Conservation (phyloP, 1,284 basidiomycete genomes). For the Boletus subluridellus region DNA sequence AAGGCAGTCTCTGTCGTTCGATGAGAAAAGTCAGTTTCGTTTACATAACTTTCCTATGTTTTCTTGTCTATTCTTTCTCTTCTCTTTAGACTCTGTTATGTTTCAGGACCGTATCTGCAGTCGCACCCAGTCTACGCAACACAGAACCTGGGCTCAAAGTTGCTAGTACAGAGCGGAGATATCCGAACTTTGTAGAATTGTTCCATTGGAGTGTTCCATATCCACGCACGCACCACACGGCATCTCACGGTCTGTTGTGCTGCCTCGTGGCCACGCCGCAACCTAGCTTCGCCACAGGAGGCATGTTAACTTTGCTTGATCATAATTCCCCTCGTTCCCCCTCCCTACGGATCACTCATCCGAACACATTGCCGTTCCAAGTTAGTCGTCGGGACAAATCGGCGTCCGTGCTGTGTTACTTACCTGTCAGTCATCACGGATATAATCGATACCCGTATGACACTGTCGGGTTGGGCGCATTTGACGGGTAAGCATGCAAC, state of each 20-base stretch:
- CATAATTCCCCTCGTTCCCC: too few relatives aligned
- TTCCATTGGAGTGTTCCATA: conserved; percentile 33
- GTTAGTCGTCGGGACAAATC: too few relatives aligned
- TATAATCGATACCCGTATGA: background rate
- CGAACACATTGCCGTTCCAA: too few relatives aligned
- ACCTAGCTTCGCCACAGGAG: too few relatives aligned
- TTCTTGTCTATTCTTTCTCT: background rate
- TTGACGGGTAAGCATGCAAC: too few relatives aligned
- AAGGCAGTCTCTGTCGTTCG: conserved; percentile 7
- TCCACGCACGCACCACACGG: conserved; percentile 12
- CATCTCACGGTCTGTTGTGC: too few relatives aligned
- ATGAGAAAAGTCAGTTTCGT: background rate
- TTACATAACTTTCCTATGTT: background rate
- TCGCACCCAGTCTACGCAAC: background rate
- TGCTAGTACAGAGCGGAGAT: conserved; percentile 14
- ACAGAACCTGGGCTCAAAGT: background rate
- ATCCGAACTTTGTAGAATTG: too few relatives aligned
- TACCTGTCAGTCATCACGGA: too few relatives aligned
- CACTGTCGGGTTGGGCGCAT: background rate
- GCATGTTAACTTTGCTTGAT: too few relatives aligned
- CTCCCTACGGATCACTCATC: too few relatives aligned
- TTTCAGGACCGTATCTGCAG: background rate
- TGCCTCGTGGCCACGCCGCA: too few relatives aligned
- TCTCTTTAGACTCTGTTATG: background rate
- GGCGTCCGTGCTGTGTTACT: too few relatives aligned